phyloP scores from a whole-genome alignment of 106 monocot species.

The Acorus gramineus region DNA sequence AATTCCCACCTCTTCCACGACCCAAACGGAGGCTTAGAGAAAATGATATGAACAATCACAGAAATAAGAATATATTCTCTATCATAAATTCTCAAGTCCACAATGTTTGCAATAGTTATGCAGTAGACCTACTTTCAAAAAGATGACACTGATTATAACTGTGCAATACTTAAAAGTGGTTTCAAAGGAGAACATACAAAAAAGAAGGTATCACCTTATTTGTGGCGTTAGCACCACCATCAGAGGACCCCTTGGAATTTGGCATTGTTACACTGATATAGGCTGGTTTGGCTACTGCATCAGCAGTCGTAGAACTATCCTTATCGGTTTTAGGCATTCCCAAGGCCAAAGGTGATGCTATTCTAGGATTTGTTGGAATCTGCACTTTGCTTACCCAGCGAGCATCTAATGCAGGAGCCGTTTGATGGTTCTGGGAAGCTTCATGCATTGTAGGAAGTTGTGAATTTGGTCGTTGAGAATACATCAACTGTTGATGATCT shows the following conservation, averaged over 20 bases:
- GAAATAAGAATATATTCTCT: too few relatives aligned
- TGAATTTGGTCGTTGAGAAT: conserved; percentile 24
- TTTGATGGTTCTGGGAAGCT: conserved; percentile 39
- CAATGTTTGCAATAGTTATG: too few relatives aligned
- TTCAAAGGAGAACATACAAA: background rate
- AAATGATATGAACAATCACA: too few relatives aligned
- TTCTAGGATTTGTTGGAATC: conserved; percentile 96
- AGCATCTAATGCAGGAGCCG: conserved; percentile 20
- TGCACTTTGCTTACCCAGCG: conserved; percentile 72
- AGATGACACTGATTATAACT: too few relatives aligned
- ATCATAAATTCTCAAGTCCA: too few relatives aligned
- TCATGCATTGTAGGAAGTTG: conserved; percentile 42
- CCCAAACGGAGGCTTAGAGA: too few relatives aligned
- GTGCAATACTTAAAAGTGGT: background rate
- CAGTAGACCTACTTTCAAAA: too few relatives aligned
- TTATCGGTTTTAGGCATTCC: conserved; percentile 47
- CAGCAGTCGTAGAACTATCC: conserved; percentile 23
- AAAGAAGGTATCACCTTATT: conserved; percentile 33
- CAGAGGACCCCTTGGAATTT: conserved; percentile 32
- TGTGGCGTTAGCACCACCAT: conserved; percentile 38
- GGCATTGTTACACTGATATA: conserved; percentile 59
- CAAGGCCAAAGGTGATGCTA: conserved; percentile 59
- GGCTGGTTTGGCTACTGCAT: conserved; percentile 55
- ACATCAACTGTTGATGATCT: conserved; percentile 24
- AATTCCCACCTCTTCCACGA: too few relatives aligned